Evolutionary conservation across 768 basidiomycete species (phyloP).

Genomic region (Mycena indigotica): DNA sequence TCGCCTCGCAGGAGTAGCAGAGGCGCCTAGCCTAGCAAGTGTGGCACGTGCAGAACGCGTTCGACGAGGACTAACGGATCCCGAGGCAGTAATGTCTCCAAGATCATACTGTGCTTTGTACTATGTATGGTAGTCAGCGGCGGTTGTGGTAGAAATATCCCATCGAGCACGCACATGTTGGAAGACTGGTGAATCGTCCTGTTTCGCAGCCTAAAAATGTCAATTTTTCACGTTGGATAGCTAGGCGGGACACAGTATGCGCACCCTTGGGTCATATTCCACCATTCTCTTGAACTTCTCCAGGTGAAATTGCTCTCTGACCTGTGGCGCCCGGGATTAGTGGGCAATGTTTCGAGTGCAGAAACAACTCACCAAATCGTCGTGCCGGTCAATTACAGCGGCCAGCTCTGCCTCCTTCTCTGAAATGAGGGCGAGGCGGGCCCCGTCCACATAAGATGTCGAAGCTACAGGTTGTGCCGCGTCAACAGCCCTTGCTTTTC

Average conservation of each 20-base stretch:
- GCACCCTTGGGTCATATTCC: constrained; percentile 78
- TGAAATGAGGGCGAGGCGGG: constrained; percentile 51
- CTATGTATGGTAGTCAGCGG: neutral
- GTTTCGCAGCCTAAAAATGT: constrained; percentile 42
- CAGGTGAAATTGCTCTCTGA: constrained; percentile 89
- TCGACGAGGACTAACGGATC: constrained; percentile 11
- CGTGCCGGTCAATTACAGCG: constrained; percentile 64
- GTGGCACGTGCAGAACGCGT: constrained; percentile 18
- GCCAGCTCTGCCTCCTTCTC: constrained; percentile 64
- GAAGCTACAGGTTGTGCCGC: constrained; percentile 21
- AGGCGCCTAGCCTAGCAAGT: constrained; percentile 8
- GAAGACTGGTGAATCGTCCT: constrained; percentile 62
- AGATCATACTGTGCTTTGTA: constrained; percentile 18
- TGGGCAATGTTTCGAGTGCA: too few species aligned
- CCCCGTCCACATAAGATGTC: constrained; percentile 27
- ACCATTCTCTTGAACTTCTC: constrained; percentile 78
- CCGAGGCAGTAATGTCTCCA: constrained; percentile 10
- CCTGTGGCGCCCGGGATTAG: too few species aligned
- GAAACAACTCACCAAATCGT: constrained; percentile 62
- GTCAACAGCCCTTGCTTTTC: constrained; percentile 9
- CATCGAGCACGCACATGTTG: constrained; percentile 46
- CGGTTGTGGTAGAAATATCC: constrained; percentile 36
- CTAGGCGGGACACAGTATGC: constrained; percentile 24
- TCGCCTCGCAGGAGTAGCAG: neutral
- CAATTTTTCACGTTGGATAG: constrained; percentile 9